Base-by-base conservation (phyloP, 2,329 filamentous ascomycete genomes). In the Periconia digitata region DNA sequence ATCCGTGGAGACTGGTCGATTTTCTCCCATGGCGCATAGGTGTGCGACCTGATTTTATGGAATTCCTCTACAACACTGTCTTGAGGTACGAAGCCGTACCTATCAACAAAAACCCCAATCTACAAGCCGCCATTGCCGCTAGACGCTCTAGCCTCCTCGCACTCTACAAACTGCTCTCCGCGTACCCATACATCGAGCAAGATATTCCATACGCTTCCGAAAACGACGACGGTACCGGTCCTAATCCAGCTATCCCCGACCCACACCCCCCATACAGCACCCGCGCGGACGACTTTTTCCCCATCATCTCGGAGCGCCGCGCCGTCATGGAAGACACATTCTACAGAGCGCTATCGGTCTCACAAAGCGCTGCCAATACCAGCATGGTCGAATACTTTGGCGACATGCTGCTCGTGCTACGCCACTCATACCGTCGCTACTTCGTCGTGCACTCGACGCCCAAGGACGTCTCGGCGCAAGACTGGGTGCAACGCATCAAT, bases 381-480 rank as follows among this genome's bases (percentile, higher is more conserved):
- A 44, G 46, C 8, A 66, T 66, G 64, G 53, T 67, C 2, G 46
- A 54, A 8, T 59, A 64, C 44, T 70, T 63, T 23, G 58, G 56
- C 7, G 53, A 54, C 3, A 35, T 62, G 41, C 54, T 63, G 7
- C 46, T 56, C 6, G 55, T 61, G 4, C 39, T 59, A 46, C 57
- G 59, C 6, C 60, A 58, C 10, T 43, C 57, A 27, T 69, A 69
- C 41, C 66, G 67, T 15, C 60, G 66, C 5, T 65, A 60, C 47
- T 67, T 55, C 36, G 54, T 70, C 1, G 65, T 69, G 3, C 67
- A 70, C 18, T 63, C 63, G 0, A 53, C 66, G n/a, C 54, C 64
- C 1, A 24, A 41, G 1, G 51, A 55, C 3, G 20, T 42, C 4
- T 48, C 46, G 16, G 55, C 53, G 8, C 43, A 49, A 18, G 39